A percentile compares a stretch with the other conserved stretches of the same genome.
phyloP scores from a whole-genome alignment of 2,329 filamentous ascomycete genomes.

The Pseudocercospora musae region DNA sequence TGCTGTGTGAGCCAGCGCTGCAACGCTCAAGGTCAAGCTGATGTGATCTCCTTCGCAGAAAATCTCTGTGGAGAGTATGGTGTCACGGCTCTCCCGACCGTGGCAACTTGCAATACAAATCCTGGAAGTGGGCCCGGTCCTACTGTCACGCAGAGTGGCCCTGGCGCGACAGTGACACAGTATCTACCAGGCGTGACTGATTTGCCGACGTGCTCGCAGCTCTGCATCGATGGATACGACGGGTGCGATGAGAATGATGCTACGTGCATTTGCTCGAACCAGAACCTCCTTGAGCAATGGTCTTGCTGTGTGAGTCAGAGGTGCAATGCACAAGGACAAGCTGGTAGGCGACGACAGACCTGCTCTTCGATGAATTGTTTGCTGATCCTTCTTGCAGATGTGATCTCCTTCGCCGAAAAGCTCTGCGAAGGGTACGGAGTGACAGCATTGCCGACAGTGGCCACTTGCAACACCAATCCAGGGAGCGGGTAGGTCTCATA shows the following conservation, averaged over 20 bases:
- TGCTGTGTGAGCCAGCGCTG: constrained; percentile 2
- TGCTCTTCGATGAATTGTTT: not conserved
- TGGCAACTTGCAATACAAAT: not conserved
- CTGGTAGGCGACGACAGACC: not conserved
- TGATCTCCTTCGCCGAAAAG: not conserved
- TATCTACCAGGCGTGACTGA: not conserved
- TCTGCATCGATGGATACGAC: not conserved
- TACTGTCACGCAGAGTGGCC: not conserved
- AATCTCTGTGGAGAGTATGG: not conserved
- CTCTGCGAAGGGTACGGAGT: constrained; percentile 7
- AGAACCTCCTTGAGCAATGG: constrained; percentile 1
- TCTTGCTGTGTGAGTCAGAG: not conserved
- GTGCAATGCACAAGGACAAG: not conserved
- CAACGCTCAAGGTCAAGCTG: not conserved
- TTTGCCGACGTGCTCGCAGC: not conserved
- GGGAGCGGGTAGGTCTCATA: constrained; percentile 11
- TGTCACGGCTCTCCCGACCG: not conserved
- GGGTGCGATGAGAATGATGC: constrained; percentile 1
- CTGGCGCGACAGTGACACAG: not conserved
- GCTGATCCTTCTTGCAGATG: not conserved
- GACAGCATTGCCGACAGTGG: not conserved
- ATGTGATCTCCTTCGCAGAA: not conserved
- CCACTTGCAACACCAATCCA: not conserved
- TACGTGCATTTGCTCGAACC: constrained; percentile 5
- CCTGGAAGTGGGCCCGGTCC: constrained; percentile 13